Evolutionary conservation across 805 yeast genomes (phyloP).

Genomic region (Jamesozyma gamospora): DNA sequence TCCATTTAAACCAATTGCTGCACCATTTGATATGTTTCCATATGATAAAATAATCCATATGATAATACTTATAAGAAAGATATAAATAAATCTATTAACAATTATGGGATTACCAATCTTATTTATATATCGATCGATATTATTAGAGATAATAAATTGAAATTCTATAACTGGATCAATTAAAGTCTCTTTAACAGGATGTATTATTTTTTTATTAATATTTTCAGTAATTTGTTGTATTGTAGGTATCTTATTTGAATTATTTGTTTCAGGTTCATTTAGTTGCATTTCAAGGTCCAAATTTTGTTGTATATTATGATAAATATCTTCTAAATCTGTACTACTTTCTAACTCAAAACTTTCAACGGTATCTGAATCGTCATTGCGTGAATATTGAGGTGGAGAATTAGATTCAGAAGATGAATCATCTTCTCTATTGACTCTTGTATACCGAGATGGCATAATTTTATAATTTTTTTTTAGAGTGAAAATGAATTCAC

Average conservation of each 20-base stretch:
- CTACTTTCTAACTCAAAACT: constrained; percentile 4
- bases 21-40: constrained; percentile 38
- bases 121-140: constrained; percentile 47
- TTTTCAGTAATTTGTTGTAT: constrained; percentile 11
- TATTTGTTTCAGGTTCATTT: background rate
- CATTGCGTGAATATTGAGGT: background rate
- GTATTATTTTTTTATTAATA: constrained; percentile 7
- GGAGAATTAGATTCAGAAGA: background rate
- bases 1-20: constrained; percentile 34
- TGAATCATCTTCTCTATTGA: background rate
- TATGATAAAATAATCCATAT: constrained; percentile 46
- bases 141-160: constrained; percentile 7
- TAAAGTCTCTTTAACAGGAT: constrained; percentile 15
- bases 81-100: constrained; percentile 62
- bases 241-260: background rate
- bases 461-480: too few relatives aligned
- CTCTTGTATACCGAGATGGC: constrained; percentile 2
- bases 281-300: constrained; percentile 4
- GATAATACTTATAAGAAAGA: constrained; percentile 45
- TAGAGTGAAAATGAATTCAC: too few relatives aligned
- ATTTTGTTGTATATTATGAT: background rate
- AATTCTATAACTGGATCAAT: constrained; percentile 29
- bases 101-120: constrained; percentile 74
- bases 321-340: background rate
- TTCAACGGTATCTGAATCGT: background rate